phyloP scores from a whole-genome alignment of 768 basidiomycete genomes.

The Rossbeevera mucosa region DNA sequence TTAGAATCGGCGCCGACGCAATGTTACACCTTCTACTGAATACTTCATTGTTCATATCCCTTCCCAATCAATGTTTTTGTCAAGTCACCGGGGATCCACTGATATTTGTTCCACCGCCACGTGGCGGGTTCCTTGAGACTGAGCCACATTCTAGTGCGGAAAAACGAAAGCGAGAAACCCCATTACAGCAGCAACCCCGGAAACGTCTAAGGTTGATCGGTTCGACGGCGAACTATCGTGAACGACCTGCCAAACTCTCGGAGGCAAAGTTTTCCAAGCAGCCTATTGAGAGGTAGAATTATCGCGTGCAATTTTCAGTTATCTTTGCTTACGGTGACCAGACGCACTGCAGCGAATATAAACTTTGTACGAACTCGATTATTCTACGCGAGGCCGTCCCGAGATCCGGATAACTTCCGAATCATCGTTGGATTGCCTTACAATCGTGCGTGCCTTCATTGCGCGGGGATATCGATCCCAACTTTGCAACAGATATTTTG shows the following conservation, averaged over 20 bases:
- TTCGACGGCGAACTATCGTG: not conserved
- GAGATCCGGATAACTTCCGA: constrained; percentile 43
- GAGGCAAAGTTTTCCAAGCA: constrained; percentile 9
- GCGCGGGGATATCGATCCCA: not conserved
- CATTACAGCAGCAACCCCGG: constrained; percentile 16
- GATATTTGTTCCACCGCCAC: constrained; percentile 34
- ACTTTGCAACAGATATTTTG: constrained; percentile 50
- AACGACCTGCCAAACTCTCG: constrained; percentile 4
- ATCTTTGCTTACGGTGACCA: constrained; percentile 15
- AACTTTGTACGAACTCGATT: constrained; percentile 50
- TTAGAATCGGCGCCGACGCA: constrained; percentile 70
- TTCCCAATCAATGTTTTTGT: constrained; percentile 81
- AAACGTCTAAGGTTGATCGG: constrained; percentile 26
- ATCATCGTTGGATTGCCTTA: constrained; percentile 64
- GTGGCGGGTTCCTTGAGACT: constrained; percentile 8
- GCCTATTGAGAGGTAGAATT: constrained; percentile 19
- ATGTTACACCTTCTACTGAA: constrained; percentile 77
- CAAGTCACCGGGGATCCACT: constrained; percentile 78
- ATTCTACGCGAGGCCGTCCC: constrained; percentile 63
- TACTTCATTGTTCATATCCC: constrained; percentile 66
- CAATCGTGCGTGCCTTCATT: constrained; percentile 46
- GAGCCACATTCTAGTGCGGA: constrained; percentile 10
- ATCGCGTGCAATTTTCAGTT: not conserved
- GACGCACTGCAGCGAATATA: constrained; percentile 48
- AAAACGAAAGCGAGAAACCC: constrained; percentile 19